Conservation (phyloP, 2,329 filamentous ascomycete genomes). For the Elsinoe fawcettii region DNA sequence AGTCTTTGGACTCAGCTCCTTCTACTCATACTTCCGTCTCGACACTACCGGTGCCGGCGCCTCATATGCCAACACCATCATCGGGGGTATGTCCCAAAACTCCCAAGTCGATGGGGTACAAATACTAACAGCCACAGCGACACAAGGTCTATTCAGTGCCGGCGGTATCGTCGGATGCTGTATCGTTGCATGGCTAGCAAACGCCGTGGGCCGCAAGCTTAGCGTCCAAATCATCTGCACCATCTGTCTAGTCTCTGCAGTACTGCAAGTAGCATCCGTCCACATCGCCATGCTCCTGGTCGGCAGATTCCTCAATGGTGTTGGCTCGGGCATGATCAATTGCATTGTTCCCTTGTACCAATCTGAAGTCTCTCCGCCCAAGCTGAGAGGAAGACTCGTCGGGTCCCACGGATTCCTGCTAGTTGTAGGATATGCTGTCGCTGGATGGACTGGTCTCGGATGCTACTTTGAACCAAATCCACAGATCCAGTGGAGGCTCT, state of each 20-base stretch:
- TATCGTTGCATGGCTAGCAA: neutral
- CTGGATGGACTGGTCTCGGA: conserved; percentile 36
- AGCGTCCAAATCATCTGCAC: neutral
- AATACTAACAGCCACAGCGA: neutral
- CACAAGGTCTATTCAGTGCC: neutral
- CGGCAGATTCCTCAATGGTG: neutral
- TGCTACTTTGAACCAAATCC: conserved; percentile 32
- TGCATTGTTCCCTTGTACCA: conserved; percentile 31
- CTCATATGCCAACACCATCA: neutral
- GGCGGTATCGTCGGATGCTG: neutral
- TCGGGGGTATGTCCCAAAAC: neutral
- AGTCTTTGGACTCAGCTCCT: neutral
- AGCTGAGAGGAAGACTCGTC: conserved; percentile 35
- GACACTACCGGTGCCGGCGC: neutral
- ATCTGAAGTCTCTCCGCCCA: conserved; percentile 34
- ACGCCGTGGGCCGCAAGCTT: neutral
- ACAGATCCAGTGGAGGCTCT: conserved; percentile 40
- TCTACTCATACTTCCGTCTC: neutral
- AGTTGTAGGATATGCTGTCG: conserved; percentile 34
- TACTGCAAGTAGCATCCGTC: neutral
- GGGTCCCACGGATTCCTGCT: conserved; percentile 37
- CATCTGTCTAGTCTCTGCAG: neutral
- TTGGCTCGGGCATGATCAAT: conserved; percentile 15
- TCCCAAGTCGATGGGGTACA: neutral
- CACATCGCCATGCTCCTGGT: neutral